These are phyloP conservation scores for Seiridium unicorne DNA, from an alignment of 2,329 filamentous ascomycete species.

Conservation along the genomic window DNA sequence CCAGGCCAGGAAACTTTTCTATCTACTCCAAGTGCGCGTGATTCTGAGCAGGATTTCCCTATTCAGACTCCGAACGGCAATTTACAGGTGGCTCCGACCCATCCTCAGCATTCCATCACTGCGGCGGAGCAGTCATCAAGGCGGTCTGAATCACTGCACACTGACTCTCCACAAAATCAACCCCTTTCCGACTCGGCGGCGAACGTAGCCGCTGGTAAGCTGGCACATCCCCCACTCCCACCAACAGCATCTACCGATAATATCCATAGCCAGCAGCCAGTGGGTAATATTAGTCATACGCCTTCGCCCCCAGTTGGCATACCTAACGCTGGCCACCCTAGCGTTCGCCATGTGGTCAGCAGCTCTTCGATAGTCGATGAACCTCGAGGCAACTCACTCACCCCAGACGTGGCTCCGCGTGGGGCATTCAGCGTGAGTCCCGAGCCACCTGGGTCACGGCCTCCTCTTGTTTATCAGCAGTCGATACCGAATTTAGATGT, in stretches of 20 bases:
- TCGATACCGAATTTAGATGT: constrained; percentile 24
- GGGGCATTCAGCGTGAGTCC: constrained; percentile 23
- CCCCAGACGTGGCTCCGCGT: constrained; percentile 14
- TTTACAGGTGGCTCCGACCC: not conserved
- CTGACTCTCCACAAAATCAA: constrained; percentile 10
- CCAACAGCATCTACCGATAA: not conserved
- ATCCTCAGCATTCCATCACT: constrained; percentile 19
- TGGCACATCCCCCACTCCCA: constrained; percentile 4
- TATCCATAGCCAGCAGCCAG: not conserved
- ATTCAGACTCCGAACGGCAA: constrained; percentile 8
- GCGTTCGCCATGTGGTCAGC: not conserved
- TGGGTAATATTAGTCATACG: constrained; percentile 8
- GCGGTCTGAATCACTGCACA: constrained; percentile 8
- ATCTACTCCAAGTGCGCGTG: not conserved
- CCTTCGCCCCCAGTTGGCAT: constrained; percentile 4
- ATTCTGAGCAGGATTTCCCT: not conserved
- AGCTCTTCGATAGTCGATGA: constrained; percentile 7
- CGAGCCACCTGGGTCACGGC: constrained; percentile 16
- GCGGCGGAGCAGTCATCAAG: constrained; percentile 11
- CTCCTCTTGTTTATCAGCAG: constrained; percentile 15
- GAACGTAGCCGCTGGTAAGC: constrained; percentile 8
- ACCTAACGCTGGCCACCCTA: not conserved
- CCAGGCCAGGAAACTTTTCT: not conserved
- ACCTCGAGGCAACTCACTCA: constrained; percentile 15
- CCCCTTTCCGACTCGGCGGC: constrained; percentile 8